Conservation (phyloP, 495 filamentous ascomycete genomes). For the Beverwykella pulmonaria region DNA sequence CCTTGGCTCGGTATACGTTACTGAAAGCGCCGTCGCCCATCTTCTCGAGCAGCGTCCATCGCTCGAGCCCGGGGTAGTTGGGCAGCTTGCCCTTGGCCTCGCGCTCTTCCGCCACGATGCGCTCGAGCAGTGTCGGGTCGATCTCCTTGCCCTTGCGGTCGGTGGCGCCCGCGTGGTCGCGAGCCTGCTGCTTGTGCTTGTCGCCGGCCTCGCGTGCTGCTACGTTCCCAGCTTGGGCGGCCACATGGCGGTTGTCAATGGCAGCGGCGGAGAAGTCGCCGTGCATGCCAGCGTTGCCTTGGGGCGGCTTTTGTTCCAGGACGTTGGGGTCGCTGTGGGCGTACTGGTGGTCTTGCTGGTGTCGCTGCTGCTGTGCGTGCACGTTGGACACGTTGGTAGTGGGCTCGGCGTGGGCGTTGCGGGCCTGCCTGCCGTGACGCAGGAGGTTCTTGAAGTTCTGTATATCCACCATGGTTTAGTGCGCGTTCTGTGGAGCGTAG, state of each 20-base stretch:
- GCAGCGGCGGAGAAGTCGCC: constrained; percentile 59
- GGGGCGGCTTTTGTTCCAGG: constrained; percentile 49
- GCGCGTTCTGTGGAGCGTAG: background rate
- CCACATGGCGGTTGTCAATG: constrained; percentile 64
- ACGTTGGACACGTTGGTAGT: constrained; percentile 69
- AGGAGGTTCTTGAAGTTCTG: constrained; percentile 97
- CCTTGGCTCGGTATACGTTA: constrained; percentile 91
- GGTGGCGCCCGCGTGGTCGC: constrained; percentile 45
- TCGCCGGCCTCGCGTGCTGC: constrained; percentile 58
- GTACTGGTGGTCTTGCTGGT: constrained; percentile 58
- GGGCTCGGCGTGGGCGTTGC: constrained; percentile 64
- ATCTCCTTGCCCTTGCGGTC: constrained; percentile 59
- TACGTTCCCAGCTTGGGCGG: constrained; percentile 63
- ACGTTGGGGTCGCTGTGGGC: constrained; percentile 59
- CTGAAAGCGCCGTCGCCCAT: constrained; percentile 99
- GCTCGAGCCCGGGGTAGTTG: constrained; percentile 85
- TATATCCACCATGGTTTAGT: constrained; percentile 58
- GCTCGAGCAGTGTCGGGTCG: constrained; percentile 70
- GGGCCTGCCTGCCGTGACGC: constrained; percentile 96
- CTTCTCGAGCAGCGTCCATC: constrained; percentile 90
- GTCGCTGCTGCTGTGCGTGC: constrained; percentile 64
- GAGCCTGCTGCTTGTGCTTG: constrained; percentile 50
- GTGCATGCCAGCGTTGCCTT: constrained; percentile 40
- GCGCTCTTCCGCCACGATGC: constrained; percentile 88
- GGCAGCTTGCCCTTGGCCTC: constrained; percentile 82